Conservation (phyloP, 2,329 filamentous ascomycete genomes). For the Colletotrichum cuscutae region DNA sequence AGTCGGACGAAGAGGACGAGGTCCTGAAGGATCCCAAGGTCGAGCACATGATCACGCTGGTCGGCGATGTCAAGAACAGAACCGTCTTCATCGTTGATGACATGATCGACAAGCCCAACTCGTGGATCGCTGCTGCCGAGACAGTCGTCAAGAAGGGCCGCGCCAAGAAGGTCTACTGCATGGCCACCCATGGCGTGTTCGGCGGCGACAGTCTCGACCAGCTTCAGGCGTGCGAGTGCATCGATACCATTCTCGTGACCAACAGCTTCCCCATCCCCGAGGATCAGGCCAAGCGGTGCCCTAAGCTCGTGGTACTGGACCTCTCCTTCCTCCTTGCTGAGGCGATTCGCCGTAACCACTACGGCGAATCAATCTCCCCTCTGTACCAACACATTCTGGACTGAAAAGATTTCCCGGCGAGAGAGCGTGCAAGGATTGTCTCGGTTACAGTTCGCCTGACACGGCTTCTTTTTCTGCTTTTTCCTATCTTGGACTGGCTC, state of each 20-base stretch:
- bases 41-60: slow-evolving; percentile 97
- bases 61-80: slow-evolving; percentile 89
- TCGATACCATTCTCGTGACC: slow-evolving; percentile 93
- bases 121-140: slow-evolving; percentile 97
- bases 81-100: slow-evolving; percentile 97
- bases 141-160: slow-evolving; percentile 93
- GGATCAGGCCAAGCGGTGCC: slow-evolving; percentile 74
- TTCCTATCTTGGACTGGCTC: slow-evolving; percentile 9
- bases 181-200: slow-evolving; percentile 96
- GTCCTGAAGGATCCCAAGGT: slow-evolving; percentile 81
- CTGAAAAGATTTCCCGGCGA: slow-evolving; percentile 40
- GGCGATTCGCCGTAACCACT: slow-evolving; percentile 94
- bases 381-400: slow-evolving; percentile 75
- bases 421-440: slow-evolving; percentile 38
- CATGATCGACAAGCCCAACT: slow-evolving; percentile 97
- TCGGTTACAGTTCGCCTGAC: slow-evolving; percentile 29
- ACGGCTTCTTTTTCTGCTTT: slow-evolving; percentile 20
- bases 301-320: slow-evolving; percentile 90
- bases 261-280: slow-evolving; percentile 95
- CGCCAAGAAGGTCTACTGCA: slow-evolving; percentile 95
- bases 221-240: slow-evolving; percentile 91
- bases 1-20: slow-evolving; percentile 93
- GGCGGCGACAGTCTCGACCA: slow-evolving; percentile 89
- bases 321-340: slow-evolving; percentile 89
- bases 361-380: slow-evolving; percentile 83